Percentiles rank a stretch among this genome's conserved stretches.
These are phyloP conservation scores for Coffea eugenioides DNA, from an alignment of 257 asterid species.

Conservation along the genomic window DNA sequence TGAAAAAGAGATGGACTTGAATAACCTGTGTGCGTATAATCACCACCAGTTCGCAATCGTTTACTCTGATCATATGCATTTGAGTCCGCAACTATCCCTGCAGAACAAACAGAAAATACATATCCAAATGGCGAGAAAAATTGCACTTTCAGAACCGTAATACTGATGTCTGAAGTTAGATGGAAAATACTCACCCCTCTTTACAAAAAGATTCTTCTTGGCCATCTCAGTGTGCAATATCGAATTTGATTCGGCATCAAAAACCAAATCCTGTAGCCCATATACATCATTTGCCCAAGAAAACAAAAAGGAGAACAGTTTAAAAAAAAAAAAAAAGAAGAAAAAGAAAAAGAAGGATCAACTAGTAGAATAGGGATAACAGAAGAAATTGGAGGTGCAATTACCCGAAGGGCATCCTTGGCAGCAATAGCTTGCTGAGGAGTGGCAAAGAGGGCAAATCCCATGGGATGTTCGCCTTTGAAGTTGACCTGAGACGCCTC, in stretches of 20 bases:
- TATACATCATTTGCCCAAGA: neutral
- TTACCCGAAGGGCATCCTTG: conserved; percentile 89
- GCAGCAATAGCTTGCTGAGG: conserved; percentile 86
- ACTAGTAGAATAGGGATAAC: neutral
- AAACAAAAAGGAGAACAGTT: neutral
- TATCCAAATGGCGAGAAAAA: neutral
- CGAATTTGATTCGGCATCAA: conserved; percentile 79
- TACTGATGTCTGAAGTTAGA: neutral
- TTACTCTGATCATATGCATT: conserved; percentile 92
- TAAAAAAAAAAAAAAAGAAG: neutral
- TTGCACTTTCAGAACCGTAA: neutral
- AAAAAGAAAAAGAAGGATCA: neutral
- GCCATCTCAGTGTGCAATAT: conserved; percentile 98
- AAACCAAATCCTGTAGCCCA: conserved; percentile 72
- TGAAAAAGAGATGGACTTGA: conserved; percentile 93
- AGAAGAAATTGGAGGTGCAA: neutral
- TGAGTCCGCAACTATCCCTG: conserved; percentile 81
- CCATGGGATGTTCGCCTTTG: conserved; percentile 97
- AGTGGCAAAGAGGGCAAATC: conserved; percentile 87
- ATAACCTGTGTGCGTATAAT: conserved; percentile 77
- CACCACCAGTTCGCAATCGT: conserved; percentile 95
- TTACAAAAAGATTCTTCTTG: conserved; percentile 94
- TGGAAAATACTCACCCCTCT: conserved; percentile 66
- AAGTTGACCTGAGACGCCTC: conserved; percentile 98
- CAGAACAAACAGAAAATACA: conserved; percentile 12